Base-by-base conservation (phyloP, 2,329 filamentous ascomycete genomes). In the Cytospora leucostoma region DNA sequence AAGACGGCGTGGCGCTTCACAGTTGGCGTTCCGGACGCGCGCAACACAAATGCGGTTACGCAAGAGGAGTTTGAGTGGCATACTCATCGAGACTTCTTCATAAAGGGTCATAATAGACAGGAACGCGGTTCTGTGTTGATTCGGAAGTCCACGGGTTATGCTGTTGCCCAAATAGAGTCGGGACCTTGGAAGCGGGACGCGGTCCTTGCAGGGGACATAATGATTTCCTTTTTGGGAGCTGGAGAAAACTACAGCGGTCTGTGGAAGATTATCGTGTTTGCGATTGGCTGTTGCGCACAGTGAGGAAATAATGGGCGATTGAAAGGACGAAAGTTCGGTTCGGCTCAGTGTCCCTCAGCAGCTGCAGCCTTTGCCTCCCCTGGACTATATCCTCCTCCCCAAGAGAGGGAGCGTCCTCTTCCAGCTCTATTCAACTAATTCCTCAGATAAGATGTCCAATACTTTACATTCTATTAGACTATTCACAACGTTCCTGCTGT, bases 191-290 rank as follows among this genome's bases (percentile, higher is more conserved):
- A 21, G n/a, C 7, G 6, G 21, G 19, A 34, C 15, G 12, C 37
- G 11, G 37, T 35, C 12, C 11, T 59, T 6, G 38, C 21, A 12
- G 17, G 33, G 7, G n/a, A n/a, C n/a, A 47, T 35, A 21, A 27
- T 5, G 4, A 52, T 56, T 19, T 53, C 44, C 10, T 63, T 59
- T 19, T 15, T 51, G 4, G 61, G 61, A 6, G n/a, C 38, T 21
- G 40, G 61, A 8, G 8, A 27, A 2, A n/a, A 32, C 7, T 59
- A 54, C 34, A 38, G 51, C 15, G 61, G 50, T n/a, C 4, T 54
- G 19, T 63, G 61, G 61, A 63, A 63, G 38, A 52, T 59, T 12
- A 49, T 59, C 34, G 49, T 53, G 12, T 63, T 63, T 15, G 61
- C 34, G 34, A 44, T 59, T 34, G 56, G 61, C 13, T 37, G 56